phyloP scores from a whole-genome alignment of 164 flowering plant genomes.

The Vitis cinerea region DNA sequence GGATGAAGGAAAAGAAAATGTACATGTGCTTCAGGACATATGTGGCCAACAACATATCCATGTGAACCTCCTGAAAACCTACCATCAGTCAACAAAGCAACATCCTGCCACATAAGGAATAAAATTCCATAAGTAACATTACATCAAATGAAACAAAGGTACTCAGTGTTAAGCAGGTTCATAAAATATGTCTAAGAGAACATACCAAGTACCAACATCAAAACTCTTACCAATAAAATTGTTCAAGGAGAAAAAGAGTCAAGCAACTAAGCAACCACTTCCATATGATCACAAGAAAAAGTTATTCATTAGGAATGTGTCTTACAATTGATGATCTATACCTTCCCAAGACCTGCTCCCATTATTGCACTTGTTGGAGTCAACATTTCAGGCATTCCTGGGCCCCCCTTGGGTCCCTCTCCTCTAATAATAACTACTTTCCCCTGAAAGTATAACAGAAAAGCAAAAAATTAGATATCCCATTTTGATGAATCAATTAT shows the following conservation, averaged over 20 bases:
- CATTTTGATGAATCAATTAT: not conserved
- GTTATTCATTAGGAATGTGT: not conserved
- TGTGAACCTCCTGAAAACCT: conserved; percentile 98
- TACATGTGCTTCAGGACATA: conserved; percentile 99
- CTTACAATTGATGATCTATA: conserved; percentile 16
- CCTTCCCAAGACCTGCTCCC: conserved; percentile 99
- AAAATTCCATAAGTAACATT: conserved; percentile 5
- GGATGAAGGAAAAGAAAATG: conserved; percentile 1
- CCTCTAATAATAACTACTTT: conserved; percentile 93
- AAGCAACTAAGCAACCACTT: not conserved
- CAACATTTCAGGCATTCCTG: conserved; percentile 99
- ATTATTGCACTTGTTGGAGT: conserved; percentile 99
- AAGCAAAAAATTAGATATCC: conserved; percentile 5
- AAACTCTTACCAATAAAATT: too few relatives aligned
- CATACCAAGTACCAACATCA: too few relatives aligned
- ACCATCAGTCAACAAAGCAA: conserved; percentile 93
- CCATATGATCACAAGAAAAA: not conserved
- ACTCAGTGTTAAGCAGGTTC: too few relatives aligned
- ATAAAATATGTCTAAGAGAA: too few relatives aligned
- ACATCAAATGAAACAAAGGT: not conserved
- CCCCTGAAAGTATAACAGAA: conserved; percentile 48
- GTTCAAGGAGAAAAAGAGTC: too few relatives aligned
- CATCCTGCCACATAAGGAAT: conserved; percentile 51
- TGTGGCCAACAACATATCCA: conserved; percentile 95
- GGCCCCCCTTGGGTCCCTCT: conserved; percentile 98